phyloP scores from a whole-genome alignment of 2,329 filamentous ascomycete species.

The Fonsecaea nubica region DNA sequence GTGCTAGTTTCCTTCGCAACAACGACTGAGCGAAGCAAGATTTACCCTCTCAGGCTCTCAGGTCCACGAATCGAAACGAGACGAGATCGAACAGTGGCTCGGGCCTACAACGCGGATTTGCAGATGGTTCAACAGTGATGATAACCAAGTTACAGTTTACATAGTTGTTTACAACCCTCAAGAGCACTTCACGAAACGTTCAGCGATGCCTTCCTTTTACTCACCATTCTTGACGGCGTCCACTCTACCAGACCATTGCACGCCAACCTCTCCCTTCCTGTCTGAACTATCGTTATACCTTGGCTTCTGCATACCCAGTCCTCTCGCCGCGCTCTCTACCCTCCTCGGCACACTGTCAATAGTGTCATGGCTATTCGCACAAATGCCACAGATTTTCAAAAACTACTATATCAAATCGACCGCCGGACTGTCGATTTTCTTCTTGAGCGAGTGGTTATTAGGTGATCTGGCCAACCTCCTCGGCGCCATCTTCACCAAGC shows the following conservation, averaged over 20 bases:
- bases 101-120: neutral
- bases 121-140: conserved; percentile 16
- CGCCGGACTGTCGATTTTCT: conserved; percentile 69
- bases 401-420: conserved; percentile 69
- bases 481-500: conserved; percentile 67
- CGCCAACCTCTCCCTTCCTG: conserved; percentile 65
- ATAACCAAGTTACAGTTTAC: conserved; percentile 15
- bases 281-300: conserved; percentile 64
- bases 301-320: conserved; percentile 68
- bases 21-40: neutral
- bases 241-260: conserved; percentile 64
- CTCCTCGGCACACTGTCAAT: conserved; percentile 68
- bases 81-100: neutral
- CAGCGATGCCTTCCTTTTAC: conserved; percentile 25
- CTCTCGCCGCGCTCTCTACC: conserved; percentile 67
- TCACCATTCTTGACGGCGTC: conserved; percentile 12
- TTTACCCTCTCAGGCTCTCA: neutral
- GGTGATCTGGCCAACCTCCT: conserved; percentile 69
- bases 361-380: conserved; percentile 71
- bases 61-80: neutral
- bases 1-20: neutral
- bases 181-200: neutral
- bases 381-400: conserved; percentile 73
- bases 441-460: conserved; percentile 69
- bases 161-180: neutral